Percentiles rank a stretch among this genome's conserved stretches.
Evolutionary conservation across 148 eudicot genomes (phyloP).

Genomic region (Dysphania ambrosioides): DNA sequence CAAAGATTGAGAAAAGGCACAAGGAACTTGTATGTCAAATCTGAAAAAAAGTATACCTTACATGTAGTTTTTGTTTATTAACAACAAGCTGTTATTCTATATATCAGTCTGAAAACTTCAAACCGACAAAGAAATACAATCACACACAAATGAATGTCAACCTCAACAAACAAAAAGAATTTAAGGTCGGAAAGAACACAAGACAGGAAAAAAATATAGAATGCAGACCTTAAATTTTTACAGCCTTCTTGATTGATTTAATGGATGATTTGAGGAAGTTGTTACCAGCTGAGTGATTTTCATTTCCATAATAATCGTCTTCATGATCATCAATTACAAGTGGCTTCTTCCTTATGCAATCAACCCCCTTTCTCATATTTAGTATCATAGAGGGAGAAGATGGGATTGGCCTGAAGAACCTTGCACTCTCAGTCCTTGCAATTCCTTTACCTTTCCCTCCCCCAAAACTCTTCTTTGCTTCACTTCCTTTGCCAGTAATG

Average conservation of each 20-base stretch:
- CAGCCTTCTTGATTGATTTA: slow-evolving; percentile 62
- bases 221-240: slow-evolving; percentile 40
- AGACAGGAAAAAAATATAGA: background rate
- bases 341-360: slow-evolving; percentile 80
- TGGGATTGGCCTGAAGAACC: slow-evolving; percentile 65
- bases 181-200: background rate
- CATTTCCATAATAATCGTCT: slow-evolving; percentile 22
- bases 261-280: slow-evolving; percentile 56
- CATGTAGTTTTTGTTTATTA: slow-evolving; percentile 17
- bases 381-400: slow-evolving; percentile 80
- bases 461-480: slow-evolving; percentile 35
- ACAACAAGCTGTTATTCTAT: slow-evolving; percentile 52
- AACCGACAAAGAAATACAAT: slow-evolving; percentile 15
- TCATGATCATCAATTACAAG: slow-evolving; percentile 58
- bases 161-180: slow-evolving; percentile 19
- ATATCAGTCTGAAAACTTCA: slow-evolving; percentile 26
- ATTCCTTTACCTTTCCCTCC: slow-evolving; percentile 47
- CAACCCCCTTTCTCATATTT: slow-evolving; percentile 82
- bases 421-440: slow-evolving; percentile 65
- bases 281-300: slow-evolving; percentile 30
- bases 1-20: background rate
- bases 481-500: slow-evolving; percentile 9
- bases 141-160: slow-evolving; percentile 21
- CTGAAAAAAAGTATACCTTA: slow-evolving; percentile 7
- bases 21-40: background rate